Base-by-base conservation (phyloP, 805 yeast genomes). In the Teunomyces funiuensis region DNA sequence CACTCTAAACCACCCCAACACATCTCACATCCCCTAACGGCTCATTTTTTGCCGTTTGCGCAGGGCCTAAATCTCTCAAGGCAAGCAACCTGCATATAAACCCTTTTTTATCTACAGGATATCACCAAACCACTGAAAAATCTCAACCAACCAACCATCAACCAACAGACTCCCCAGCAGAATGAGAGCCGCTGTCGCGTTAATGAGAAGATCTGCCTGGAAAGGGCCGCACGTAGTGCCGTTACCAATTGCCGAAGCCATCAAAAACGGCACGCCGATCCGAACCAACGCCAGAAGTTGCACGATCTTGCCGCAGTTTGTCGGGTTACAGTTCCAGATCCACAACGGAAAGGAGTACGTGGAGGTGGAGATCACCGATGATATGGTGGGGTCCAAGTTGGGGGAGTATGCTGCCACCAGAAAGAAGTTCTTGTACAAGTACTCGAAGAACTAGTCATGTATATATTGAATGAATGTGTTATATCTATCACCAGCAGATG, bases 381-480 rank as follows among this genome's bases (percentile, higher is more conserved):
- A 93, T 54, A 93, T 93, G 99, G 97, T 93, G 45, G 99, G 99
- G 14, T 79, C 83, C 52, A 93, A 91, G 61, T 70, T 93, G 42
- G 99, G 99, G 2, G 97, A 91, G 63, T 93, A 88, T 71, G 96
- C 95, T 2, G 88, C 90, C 41, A 93, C 99, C 1, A 79, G 98
- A 66, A 87, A 88, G 77, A 80, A 84, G 60, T 88, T 87, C 66
- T 80, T 78, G 48, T 89, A 86, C 69, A 85, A 89, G 39, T 85
- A 77, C 63, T 80, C 89, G 25, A 84, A 84, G 74, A 84, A 83
- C 57, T 77, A 71, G 37, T 11, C 4, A 6, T 39, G 47, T 43
- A 36, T 31, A 39, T 36, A 41, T 43, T 10, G 17, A 20, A 6
- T 18, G 14, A 8, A 11, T 8, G 14, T 15, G 11, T n/a, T n/a